phyloP scores from a whole-genome alignment of 805 yeast species.

The Pichia eremophila region DNA sequence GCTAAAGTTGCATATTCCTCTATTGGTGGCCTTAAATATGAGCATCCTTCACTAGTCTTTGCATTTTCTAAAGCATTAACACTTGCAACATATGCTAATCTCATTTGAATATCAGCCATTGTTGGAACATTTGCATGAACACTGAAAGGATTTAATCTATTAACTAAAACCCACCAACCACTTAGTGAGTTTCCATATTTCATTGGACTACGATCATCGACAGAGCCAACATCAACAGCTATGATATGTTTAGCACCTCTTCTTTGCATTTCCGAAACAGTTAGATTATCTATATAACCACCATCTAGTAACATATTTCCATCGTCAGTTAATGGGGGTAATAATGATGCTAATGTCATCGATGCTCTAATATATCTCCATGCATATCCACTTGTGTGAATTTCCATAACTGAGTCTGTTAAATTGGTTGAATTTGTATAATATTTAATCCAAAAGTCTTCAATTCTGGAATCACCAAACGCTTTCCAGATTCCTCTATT shows the following conservation, averaged over 20 bases:
- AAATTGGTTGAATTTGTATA: slow-evolving; percentile 90
- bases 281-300: slow-evolving; percentile 88
- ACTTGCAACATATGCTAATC: slow-evolving; percentile 90
- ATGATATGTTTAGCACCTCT: slow-evolving; percentile 80
- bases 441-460: slow-evolving; percentile 89
- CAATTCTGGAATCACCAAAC: slow-evolving; percentile 85
- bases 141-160: slow-evolving; percentile 86
- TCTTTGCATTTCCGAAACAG: slow-evolving; percentile 85
- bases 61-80: slow-evolving; percentile 89
- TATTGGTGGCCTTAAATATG: slow-evolving; percentile 88
- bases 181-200: slow-evolving; percentile 86
- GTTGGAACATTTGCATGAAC: slow-evolving; percentile 82
- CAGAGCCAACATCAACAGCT: slow-evolving; percentile 95
- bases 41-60: slow-evolving; percentile 72
- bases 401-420: slow-evolving; percentile 90
- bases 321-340: slow-evolving; percentile 81
- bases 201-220: slow-evolving; percentile 86
- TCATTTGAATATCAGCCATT: slow-evolving; percentile 88
- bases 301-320: slow-evolving; percentile 95
- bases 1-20: slow-evolving; percentile 88
- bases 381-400: slow-evolving; percentile 84
- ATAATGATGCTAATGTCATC: slow-evolving; percentile 88
- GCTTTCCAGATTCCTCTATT: slow-evolving; percentile 97
- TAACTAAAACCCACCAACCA: slow-evolving; percentile 84
- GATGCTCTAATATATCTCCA: slow-evolving; percentile 96